Base-by-base conservation (phyloP, 2,329 filamentous ascomycete species). In the Tolypocladium amazonense region DNA sequence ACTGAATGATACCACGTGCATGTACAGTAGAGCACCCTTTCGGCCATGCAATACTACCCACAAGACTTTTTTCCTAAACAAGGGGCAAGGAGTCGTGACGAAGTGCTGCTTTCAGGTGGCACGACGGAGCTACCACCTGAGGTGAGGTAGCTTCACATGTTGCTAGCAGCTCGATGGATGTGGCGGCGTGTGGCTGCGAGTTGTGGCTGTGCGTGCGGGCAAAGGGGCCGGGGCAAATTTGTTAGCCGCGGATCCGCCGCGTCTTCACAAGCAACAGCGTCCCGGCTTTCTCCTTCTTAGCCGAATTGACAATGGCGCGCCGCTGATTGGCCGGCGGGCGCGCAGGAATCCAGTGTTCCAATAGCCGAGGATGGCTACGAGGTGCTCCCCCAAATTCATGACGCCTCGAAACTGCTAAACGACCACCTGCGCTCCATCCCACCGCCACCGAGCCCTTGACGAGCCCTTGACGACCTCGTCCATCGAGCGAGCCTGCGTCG, bases 231-330 rank as follows among this genome's bases (percentile, higher is more conserved):
- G 43, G 43, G 47, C 5, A 20, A 30, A 50, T 30, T 50, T 6
- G 25, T n/a, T 47, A 47, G 12, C 43, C 43, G 43, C 23, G 43
- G 6, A 47, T 47, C 23, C 23, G 23, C 43, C 23, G 47, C n/a
- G 25, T 14, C 14, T 30, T 56, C 56, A 57, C 56, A 37, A 57
- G 56, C 56, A 57, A 39, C 61, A 54, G 61, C 27, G 47, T 65
- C 63, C 69, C 69, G 67, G 66, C 62, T 67, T 64, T 65, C 63
- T 65, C 65, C 63, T 62, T 63, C 62, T 60, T 65, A 68, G 68
- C 67, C 66, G 68, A 70, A 65, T 68, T 71, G 63, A 68, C 63
- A 72, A 72, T 70, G 62, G 38, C 59, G 23, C 47, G 53, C 18
- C 56, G 47, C 59, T 64, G 61, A 64, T 64, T 64, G 62, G 62